These are phyloP conservation scores for Chenopodium quinoa DNA, from an alignment of 148 eudicot genomes.

Conservation along the genomic window DNA sequence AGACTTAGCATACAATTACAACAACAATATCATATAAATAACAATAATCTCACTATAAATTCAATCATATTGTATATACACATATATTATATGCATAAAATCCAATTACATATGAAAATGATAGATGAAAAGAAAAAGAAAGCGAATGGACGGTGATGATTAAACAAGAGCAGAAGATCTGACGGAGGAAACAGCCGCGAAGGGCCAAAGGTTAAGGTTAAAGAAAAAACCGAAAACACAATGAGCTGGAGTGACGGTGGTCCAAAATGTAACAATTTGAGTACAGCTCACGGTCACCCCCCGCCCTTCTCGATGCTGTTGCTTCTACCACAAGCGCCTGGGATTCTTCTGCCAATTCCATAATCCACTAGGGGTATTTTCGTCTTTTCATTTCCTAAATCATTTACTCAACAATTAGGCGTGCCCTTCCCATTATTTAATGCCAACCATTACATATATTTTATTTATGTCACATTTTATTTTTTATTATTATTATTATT, in stretches of 20 bases:
- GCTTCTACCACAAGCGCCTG: conserved; percentile 37
- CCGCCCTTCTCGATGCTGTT: conserved; percentile 10
- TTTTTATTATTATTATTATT: too few species aligned
- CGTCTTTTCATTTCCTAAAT: neutral
- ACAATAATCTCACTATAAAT: neutral
- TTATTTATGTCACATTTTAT: neutral
- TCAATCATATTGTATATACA: neutral
- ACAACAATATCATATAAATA: neutral
- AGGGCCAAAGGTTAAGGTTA: neutral
- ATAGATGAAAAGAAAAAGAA: neutral
- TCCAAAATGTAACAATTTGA: conserved; percentile 32
- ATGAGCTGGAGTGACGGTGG: conserved; percentile 48
- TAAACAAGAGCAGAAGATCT: neutral
- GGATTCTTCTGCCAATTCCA: conserved; percentile 20
- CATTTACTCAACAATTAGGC: neutral
- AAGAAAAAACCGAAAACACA: conserved; percentile 1
- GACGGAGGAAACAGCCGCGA: conserved; percentile 16
- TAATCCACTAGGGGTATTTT: neutral
- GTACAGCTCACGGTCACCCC: conserved; percentile 32
- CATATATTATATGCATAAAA: neutral
- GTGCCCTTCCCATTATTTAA: conserved; percentile 3
- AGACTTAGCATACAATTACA: neutral
- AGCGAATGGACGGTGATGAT: neutral
- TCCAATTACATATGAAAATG: neutral
- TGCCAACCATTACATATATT: neutral